Conservation (phyloP, 2,329 filamentous ascomycete species). For the Aspergillus sp. region DNA sequence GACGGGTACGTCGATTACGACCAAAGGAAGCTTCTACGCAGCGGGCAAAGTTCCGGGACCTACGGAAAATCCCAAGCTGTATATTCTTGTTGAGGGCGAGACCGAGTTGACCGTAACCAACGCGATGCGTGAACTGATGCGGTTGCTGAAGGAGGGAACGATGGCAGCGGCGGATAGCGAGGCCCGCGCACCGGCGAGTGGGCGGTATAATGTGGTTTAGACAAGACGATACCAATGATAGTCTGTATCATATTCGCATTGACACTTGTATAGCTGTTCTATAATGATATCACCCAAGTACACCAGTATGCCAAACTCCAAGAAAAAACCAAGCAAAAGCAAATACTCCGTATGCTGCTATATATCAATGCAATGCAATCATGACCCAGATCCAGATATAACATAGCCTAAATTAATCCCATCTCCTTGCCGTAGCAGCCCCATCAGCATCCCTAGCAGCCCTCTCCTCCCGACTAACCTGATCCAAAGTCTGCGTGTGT, state of each 20-base stretch:
- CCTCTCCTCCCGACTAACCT: constrained; percentile 63
- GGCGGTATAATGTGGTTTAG: constrained; percentile 80
- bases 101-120: constrained; percentile 88
- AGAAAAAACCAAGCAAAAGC: too few species aligned
- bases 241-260: too few species aligned
- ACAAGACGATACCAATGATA: background rate
- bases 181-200: constrained; percentile 69
- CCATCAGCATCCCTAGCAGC: constrained; percentile 64
- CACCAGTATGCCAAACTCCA: too few species aligned
- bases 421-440: constrained; percentile 52
- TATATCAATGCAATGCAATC: too few species aligned
- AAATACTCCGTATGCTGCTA: too few species aligned
- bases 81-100: constrained; percentile 95
- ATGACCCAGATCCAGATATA: too few species aligned
- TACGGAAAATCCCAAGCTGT: constrained; percentile 83
- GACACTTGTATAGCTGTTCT: too few species aligned
- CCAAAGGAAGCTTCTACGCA: constrained; percentile 87
- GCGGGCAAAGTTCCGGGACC: constrained; percentile 73
- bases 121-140: constrained; percentile 84
- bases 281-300: too few species aligned
- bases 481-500: constrained; percentile 60
- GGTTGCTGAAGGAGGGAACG: constrained; percentile 83
- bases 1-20: constrained; percentile 93
- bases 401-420: constrained; percentile 42
- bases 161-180: constrained; percentile 86